Base-by-base conservation (phyloP, 306 rosid genomes). In the Hippophae gyantsensis region DNA sequence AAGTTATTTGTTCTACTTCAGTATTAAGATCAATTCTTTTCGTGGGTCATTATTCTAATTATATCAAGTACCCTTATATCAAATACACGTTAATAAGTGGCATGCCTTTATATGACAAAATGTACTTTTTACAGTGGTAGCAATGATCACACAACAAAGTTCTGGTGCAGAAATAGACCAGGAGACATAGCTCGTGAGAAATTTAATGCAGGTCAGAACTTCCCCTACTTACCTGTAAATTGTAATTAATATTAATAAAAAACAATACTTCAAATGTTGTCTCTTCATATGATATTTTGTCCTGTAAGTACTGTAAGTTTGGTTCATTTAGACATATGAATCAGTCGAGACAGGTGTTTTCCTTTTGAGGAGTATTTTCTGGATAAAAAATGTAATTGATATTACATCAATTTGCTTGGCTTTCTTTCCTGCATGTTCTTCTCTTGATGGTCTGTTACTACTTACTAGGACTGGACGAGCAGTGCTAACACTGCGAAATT, bases 81-180 rank as follows among this genome's bases (percentile, higher is more conserved):
- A 55, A 18, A 38, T 60, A 41, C 43, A 32, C 52, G 43, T 61
- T 58, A 59, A 48, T 54, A 47, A 13, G 53, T 46, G 64, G 46
- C 42, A 14, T 65, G 48, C 56, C 65, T 45, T 63, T 45, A 62
- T 53, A 59, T 56, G 51, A 52, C 56, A 58, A 14, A 56, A 57
- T 59, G 7, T 62, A 53, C 73, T 60, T 74, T 55, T 56, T 83
- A 77, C 95, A 92, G 98, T 78, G 99, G 99, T 61, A 92, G 99
- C 96, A 83, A 88, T 72, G 96, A 92, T 82, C 99, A 92, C 65
- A 85, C 95, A 53, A 92, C 99, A 6, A 92, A 78, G 79, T 92
- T 92, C 76, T 92, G 99, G 96, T 85, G 96, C 73, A 75, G 99
- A 82, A 85, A 92, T 69, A 82, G 99, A 79, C 99, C 99, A 26